Conservation (phyloP, 495 filamentous ascomycete genomes). For the Friedmanniomyces simplex region DNA sequence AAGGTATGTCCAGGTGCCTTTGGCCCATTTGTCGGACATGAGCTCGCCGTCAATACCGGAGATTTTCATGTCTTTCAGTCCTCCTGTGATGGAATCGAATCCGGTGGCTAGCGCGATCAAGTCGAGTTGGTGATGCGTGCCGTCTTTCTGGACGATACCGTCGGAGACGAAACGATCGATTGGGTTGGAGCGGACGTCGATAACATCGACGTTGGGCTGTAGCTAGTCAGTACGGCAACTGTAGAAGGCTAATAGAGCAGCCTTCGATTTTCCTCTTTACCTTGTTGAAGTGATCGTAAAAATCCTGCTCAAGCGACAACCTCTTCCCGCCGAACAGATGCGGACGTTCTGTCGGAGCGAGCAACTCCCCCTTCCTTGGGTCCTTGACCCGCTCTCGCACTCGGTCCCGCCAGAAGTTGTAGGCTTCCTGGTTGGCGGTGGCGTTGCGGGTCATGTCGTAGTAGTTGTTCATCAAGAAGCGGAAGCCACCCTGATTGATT, state of each 20-base stretch:
- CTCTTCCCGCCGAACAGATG: constrained; percentile 44
- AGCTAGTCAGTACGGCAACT: not conserved
- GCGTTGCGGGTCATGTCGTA: constrained; percentile 40
- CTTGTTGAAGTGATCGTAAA: constrained; percentile 42
- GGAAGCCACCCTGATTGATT: not conserved
- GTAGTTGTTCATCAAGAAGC: constrained; percentile 25
- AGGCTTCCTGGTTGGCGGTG: constrained; percentile 39
- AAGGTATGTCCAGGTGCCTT: constrained; percentile 38
- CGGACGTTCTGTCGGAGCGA: constrained; percentile 39
- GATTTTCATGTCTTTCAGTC: constrained; percentile 41
- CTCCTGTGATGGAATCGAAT: constrained; percentile 45
- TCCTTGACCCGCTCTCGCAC: constrained; percentile 39
- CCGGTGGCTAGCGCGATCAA: constrained; percentile 46
- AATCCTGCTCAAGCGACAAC: constrained; percentile 40
- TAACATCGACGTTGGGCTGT: constrained; percentile 37
- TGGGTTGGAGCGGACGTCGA: constrained; percentile 39
- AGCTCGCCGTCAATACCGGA: constrained; percentile 33
- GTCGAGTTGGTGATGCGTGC: constrained; percentile 39
- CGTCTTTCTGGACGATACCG: constrained; percentile 37
- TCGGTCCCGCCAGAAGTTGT: constrained; percentile 36
- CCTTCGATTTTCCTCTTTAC: not conserved
- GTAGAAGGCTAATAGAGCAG: not conserved
- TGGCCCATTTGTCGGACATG: constrained; percentile 40
- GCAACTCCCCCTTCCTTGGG: constrained; percentile 36
- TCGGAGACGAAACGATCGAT: constrained; percentile 33